A percentile compares a stretch with the other conserved stretches of the same genome.
Evolutionary conservation across 345 rosid genomes (phyloP).

Genomic region (Cardamine resedifolia): DNA sequence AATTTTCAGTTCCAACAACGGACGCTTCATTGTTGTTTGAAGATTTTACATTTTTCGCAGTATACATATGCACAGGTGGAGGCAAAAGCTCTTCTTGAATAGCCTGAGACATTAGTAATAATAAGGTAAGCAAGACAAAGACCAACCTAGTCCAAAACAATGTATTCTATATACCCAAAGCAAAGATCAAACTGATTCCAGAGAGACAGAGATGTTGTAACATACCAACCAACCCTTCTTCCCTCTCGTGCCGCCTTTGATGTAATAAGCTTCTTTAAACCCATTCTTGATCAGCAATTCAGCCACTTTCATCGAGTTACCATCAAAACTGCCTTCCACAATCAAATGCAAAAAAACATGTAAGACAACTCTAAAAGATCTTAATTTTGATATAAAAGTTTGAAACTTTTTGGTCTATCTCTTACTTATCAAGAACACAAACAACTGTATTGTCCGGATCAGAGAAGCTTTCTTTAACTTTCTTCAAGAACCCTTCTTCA

Average conservation of each 20-base stretch:
- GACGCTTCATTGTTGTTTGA: conserved; percentile 33
- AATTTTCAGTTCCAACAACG: conserved; percentile 37
- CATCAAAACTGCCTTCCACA: conserved; percentile 92
- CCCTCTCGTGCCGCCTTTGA: conserved; percentile 82
- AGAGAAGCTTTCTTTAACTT: conserved; percentile 51
- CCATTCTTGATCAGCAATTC: conserved; percentile 72
- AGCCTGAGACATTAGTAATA: conserved; percentile 47
- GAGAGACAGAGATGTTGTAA: conserved; percentile 18
- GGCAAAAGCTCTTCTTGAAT: conserved; percentile 83
- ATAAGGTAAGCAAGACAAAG: background rate
- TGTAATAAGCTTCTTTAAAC: conserved; percentile 83
- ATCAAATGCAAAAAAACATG: conserved; percentile 15
- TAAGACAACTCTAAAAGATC: conserved; percentile 14
- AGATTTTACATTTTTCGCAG: conserved; percentile 43
- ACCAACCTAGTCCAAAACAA: background rate
- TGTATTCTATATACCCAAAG: background rate
- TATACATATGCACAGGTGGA: conserved; percentile 61
- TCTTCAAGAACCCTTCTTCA: conserved; percentile 57
- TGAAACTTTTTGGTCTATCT: conserved; percentile 13
- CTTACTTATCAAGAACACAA: conserved; percentile 82
- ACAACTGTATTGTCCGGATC: conserved; percentile 60
- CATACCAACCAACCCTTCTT: conserved; percentile 95
- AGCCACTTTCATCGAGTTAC: conserved; percentile 68
- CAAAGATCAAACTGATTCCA: background rate
- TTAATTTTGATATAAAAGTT: background rate